Conservation (phyloP, 2,329 filamentous ascomycete genomes). For the Dryadomyces quercivorus region DNA sequence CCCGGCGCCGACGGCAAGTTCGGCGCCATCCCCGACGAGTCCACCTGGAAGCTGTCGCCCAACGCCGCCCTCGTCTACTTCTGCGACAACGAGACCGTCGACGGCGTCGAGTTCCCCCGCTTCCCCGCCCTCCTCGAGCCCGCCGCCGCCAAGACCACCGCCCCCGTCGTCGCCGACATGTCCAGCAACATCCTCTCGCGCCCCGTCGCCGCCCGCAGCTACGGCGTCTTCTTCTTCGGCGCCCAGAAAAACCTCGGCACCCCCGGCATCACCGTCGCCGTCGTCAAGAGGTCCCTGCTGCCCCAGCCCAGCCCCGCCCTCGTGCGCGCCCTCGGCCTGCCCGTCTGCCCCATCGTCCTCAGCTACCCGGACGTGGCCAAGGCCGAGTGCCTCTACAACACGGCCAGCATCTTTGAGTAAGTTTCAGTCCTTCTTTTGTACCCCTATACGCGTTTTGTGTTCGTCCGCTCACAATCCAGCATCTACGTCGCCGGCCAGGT, state of each 20-base stretch:
- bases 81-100: conserved; percentile 90
- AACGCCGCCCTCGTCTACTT: conserved; percentile 69
- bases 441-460: no score
- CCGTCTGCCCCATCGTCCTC: conserved; percentile 67
- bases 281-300: conserved; percentile 72
- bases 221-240: conserved; percentile 77
- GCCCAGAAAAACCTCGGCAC: conserved; percentile 90
- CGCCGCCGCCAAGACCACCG: conserved; percentile 46
- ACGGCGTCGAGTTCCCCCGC: conserved; percentile 80
- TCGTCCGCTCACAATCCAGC: conserved; percentile 27
- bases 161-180: conserved; percentile 85
- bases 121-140: conserved; percentile 54
- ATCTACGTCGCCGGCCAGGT: conserved; percentile 87
- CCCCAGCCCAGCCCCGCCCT: conserved; percentile 58
- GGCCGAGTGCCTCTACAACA: conserved; percentile 95
- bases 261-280: conserved; percentile 74
- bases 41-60: conserved; percentile 61
- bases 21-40: conserved; percentile 67
- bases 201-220: conserved; percentile 65
- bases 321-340: conserved; percentile 62
- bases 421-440: conserved; percentile 17
- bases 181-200: conserved; percentile 85
- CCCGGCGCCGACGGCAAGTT: conserved; percentile 75
- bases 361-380: conserved; percentile 77
- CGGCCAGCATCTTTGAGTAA: conserved; percentile 78